phyloP scores from a whole-genome alignment of 371 early-diverging fungal species.

The Mortierella sp. region DNA sequence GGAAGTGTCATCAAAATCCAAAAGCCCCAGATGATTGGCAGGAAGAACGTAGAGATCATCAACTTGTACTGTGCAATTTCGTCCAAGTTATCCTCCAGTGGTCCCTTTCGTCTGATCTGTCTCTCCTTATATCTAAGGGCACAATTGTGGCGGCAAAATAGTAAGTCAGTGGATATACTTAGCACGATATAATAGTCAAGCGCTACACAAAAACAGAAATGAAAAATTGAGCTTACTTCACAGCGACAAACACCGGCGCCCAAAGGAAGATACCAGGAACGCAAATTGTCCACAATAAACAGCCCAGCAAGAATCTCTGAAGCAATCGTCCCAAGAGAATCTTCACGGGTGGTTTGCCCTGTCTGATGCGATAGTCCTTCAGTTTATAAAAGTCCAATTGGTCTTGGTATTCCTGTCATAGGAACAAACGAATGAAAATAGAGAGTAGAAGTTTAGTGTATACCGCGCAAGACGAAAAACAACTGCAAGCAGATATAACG shows the following conservation, averaged over 20 bases:
- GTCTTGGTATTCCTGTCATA: slow-evolving; percentile 45
- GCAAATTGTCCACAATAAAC: slow-evolving; percentile 36
- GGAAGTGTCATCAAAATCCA: slow-evolving; percentile 48
- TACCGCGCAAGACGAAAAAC: slow-evolving; percentile 7
- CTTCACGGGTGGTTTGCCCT: slow-evolving; percentile 29
- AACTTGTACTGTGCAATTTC: slow-evolving; percentile 56
- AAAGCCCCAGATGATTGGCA: slow-evolving; percentile 54
- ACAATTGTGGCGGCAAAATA: neutral
- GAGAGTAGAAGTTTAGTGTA: no score
- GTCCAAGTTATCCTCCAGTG: slow-evolving; percentile 51
- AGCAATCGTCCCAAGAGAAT: slow-evolving; percentile 30
- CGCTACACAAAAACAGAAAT: no score
- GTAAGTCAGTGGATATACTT: neutral
- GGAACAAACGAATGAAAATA: neutral
- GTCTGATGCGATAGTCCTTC: slow-evolving; percentile 52
- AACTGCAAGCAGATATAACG: neutral
- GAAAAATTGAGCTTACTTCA: slow-evolving; percentile 22
- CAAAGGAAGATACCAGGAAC: slow-evolving; percentile 49
- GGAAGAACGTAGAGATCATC: slow-evolving; percentile 48
- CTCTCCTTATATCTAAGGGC: slow-evolving; percentile 47
- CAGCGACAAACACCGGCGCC: slow-evolving; percentile 48
- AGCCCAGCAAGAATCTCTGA: slow-evolving; percentile 38
- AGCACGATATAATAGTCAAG: neutral
- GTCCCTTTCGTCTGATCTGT: slow-evolving; percentile 42
- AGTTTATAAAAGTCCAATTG: slow-evolving; percentile 46